Evolutionary conservation across 225 moss, liverwort and hornwort genomes (phyloP).

Genomic region (Sphagnum tenellum): DNA sequence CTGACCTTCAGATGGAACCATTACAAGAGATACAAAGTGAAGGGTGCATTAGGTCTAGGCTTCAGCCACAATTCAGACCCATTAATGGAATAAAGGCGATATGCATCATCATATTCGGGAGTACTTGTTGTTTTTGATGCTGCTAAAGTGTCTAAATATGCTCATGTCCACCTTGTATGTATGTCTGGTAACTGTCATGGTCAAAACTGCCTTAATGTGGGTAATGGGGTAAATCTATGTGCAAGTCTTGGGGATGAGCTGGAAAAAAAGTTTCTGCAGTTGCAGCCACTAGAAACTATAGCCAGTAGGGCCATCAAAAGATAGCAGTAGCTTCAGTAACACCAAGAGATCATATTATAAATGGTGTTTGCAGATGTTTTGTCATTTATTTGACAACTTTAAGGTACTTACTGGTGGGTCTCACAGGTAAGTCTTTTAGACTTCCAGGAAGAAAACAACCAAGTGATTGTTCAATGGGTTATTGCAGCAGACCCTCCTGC

Average conservation of each 20-base stretch:
- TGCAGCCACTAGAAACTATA: background rate
- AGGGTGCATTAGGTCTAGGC: too few species aligned
- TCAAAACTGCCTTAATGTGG: too few species aligned
- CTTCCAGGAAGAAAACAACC: slow-evolving; percentile 15
- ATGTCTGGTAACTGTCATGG: too few species aligned
- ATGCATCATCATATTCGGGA: background rate
- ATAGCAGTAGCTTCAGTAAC: too few species aligned
- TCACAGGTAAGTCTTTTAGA: slow-evolving; percentile 30
- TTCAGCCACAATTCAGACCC: too few species aligned
- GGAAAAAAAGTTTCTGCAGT: background rate
- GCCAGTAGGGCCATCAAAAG: too few species aligned
- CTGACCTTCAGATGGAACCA: too few species aligned
- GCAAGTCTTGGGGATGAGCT: background rate
- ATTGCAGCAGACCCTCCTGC: slow-evolving; percentile 19
- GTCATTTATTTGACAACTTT: background rate
- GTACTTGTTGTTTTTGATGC: too few species aligned
- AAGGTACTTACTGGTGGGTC: background rate
- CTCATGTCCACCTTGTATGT: too few species aligned
- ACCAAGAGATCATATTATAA: background rate
- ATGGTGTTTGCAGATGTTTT: background rate
- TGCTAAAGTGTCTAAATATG: too few species aligned
- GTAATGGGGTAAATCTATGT: too few species aligned
- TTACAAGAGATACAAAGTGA: too few species aligned
- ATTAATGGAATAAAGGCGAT: background rate
- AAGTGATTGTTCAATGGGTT: slow-evolving; percentile 33